Conservation (phyloP, 306 rosid genomes). For the Delonix regia region DNA sequence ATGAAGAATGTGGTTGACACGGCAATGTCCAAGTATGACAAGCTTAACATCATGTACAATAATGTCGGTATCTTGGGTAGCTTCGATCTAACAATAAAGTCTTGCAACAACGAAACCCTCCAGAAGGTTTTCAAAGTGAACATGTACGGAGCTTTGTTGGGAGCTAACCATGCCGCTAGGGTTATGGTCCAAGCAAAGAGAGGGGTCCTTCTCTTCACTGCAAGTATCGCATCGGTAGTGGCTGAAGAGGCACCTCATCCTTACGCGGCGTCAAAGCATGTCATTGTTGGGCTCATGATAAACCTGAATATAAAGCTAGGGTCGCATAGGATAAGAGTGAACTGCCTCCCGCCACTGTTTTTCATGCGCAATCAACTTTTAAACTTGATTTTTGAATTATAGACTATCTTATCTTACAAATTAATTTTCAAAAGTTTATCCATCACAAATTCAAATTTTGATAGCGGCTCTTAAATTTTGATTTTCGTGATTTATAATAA, state of each 20-base stretch:
- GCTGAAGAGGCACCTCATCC: slow-evolving; percentile 53
- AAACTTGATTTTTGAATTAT: too few relatives aligned
- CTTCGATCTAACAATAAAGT: slow-evolving; percentile 9
- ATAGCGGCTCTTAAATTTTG: too few relatives aligned
- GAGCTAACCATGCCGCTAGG: slow-evolving; percentile 68
- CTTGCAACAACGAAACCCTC: slow-evolving; percentile 38
- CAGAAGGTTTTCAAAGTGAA: slow-evolving; percentile 62
- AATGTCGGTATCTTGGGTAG: slow-evolving; percentile 63
- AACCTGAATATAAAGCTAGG: slow-evolving; percentile 66
- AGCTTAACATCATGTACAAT: slow-evolving; percentile 70
- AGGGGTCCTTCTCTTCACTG: slow-evolving; percentile 63
- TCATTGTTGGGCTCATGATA: slow-evolving; percentile 67
- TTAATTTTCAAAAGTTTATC: too few relatives aligned
- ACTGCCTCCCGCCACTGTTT: slow-evolving; percentile 58
- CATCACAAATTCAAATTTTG: too few relatives aligned
- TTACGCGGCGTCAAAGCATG: slow-evolving; percentile 66
- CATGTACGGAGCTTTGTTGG: slow-evolving; percentile 66
- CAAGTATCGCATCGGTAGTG: slow-evolving; percentile 51
- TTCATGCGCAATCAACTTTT: too few relatives aligned
- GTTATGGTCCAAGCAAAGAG: slow-evolving; percentile 57
- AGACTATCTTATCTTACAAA: too few relatives aligned
- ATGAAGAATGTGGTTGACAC: slow-evolving; percentile 51
- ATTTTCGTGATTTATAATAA: too few relatives aligned
- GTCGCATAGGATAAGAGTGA: slow-evolving; percentile 65
- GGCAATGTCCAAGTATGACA: slow-evolving; percentile 54